These are phyloP conservation scores for Exophiala phaeomuriformis DNA, from an alignment of 2,329 filamentous ascomycete genomes.

Conservation along the genomic window DNA sequence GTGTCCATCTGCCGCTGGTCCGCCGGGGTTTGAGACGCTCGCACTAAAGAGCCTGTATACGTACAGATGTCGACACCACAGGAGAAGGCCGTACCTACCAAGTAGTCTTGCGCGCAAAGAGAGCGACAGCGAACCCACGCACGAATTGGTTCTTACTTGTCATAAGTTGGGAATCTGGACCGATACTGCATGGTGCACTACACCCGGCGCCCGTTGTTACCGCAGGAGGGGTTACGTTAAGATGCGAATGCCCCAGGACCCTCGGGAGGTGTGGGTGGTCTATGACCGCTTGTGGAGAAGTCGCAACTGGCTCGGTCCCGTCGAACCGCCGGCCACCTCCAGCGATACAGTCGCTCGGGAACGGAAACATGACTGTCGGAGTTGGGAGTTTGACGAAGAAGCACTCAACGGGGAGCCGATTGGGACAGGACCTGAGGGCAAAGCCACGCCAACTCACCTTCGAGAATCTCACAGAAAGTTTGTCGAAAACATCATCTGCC, in stretches of 20 bases:
- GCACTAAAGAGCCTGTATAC: constrained; percentile 55
- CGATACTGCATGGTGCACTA: constrained; percentile 55
- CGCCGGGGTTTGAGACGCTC: constrained; percentile 39
- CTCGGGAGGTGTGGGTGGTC: constrained; percentile 55
- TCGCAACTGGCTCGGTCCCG: constrained; percentile 50
- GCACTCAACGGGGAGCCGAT: constrained; percentile 50
- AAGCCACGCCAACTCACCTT: constrained; percentile 48
- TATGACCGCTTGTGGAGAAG: constrained; percentile 55
- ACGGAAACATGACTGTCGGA: constrained; percentile 38
- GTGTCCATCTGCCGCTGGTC: constrained; percentile 5
- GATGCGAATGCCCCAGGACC: constrained; percentile 48
- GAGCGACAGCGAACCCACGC: constrained; percentile 54
- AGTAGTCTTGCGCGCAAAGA: constrained; percentile 49
- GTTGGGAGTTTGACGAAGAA: constrained; percentile 51
- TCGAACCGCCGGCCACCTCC: constrained; percentile 20
- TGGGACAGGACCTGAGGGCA: constrained; percentile 45
- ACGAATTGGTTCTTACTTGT: constrained; percentile 53
- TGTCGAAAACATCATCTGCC: constrained; percentile 47
- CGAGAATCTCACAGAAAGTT: constrained; percentile 49
- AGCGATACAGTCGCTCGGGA: constrained; percentile 25
- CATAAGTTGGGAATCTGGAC: constrained; percentile 55
- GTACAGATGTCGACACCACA: constrained; percentile 56
- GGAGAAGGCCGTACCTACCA: constrained; percentile 52
- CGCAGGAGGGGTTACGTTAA: constrained; percentile 51
- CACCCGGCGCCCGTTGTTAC: constrained; percentile 50